Base-by-base conservation (phyloP, 768 basidiomycete genomes). In the Lactarius vividus region DNA sequence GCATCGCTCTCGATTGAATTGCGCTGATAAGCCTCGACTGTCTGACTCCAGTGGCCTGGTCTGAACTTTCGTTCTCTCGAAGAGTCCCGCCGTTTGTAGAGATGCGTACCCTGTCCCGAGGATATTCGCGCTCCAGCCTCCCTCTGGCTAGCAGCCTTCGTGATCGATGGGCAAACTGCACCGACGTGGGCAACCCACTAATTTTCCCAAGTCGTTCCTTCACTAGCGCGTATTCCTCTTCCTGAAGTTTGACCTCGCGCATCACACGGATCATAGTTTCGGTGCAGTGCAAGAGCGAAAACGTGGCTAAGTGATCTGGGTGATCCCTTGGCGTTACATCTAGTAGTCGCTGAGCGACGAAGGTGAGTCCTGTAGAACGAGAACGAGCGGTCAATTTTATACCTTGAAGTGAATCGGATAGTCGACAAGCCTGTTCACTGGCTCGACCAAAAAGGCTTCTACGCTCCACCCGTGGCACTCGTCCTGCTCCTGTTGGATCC, bases 211-310 rank as follows among this genome's bases (percentile, higher is more conserved):
- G 77, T 23, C 92, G 80, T 23, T 80, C 75, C 73, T 89, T 90
- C 39, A 92, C 79, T 42, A 85, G 75, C n/a, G 87, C 86, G 73
- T 95, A 92, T 67, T 94, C 92, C 59, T 94, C 92, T 74, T 96
- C 94, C 23, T 92, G 84, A 13, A 83, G 76, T 72, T 95, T 94
- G 68, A 96, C 92, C 71, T 94, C 93, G 46, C 87, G 86, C 77
- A 97, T 84, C 2, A 89, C 88, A 31, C 85, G 84, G 65, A 96
- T 86, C 52, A 88, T 83, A 68, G 87, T 77, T 65, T 91, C 86
- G 20, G 86, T 88, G 3, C 87, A 83, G 66, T 87, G 84, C 28
- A 88, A 77, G 66, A 86, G 81, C 18, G 84, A 87, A 59, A 89
- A 79, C 0, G 88, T 87, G 1, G 87, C 78, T 40, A 92, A 73